Conservation (phyloP, 148 eudicot species). For the Arctostaphylos glauca region DNA sequence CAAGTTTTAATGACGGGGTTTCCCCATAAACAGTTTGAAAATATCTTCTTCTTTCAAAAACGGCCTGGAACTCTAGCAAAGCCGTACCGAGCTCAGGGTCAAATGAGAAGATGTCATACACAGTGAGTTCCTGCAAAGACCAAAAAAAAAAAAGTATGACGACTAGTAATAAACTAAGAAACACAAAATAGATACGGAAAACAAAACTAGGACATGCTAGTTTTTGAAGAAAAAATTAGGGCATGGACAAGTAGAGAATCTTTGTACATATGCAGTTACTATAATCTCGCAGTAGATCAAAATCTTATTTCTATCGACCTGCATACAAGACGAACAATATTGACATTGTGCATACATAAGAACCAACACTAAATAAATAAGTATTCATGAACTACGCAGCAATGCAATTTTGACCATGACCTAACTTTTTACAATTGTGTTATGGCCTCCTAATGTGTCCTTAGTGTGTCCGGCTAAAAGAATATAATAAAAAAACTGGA, state of each 20-base stretch:
- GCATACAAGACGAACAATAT: not conserved
- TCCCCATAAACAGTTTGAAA: slow-evolving; percentile 34
- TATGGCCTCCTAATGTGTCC: no score
- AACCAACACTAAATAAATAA: not conserved
- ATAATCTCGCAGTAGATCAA: not conserved
- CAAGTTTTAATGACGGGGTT: slow-evolving; percentile 19
- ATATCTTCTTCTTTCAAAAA: slow-evolving; percentile 54
- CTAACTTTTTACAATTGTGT: not conserved
- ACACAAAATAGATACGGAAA: not conserved
- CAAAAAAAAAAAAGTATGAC: not conserved
- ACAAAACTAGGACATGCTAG: not conserved
- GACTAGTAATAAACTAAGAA: not conserved
- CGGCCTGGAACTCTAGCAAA: slow-evolving; percentile 80
- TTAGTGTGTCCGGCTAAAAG: no score
- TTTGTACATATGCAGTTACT: not conserved
- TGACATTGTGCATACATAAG: not conserved
- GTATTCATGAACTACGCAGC: not conserved
- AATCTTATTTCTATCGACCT: not conserved
- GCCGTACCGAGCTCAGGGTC: slow-evolving; percentile 73
- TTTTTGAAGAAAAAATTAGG: not conserved
- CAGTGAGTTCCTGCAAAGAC: slow-evolving; percentile 63
- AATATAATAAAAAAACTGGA: not conserved
- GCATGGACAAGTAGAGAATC: not conserved
- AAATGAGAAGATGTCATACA: slow-evolving; percentile 82
- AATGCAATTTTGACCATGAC: not conserved